These are phyloP conservation scores for Wickerhamiella galacta DNA, from an alignment of 805 yeast species.

Conservation along the genomic window DNA sequence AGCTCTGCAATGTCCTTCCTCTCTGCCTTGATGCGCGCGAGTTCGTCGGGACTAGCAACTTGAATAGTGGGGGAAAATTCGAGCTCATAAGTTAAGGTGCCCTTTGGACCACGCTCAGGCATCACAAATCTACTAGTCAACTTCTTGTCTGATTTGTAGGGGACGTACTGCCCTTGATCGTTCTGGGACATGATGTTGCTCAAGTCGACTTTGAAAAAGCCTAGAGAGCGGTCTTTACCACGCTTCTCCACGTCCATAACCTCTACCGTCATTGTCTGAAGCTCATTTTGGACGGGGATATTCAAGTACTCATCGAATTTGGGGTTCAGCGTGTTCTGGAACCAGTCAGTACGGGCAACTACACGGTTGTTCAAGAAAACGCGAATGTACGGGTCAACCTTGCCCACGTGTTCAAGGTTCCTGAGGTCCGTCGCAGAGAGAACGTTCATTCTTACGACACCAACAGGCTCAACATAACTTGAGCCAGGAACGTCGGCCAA, in stretches of 20 bases:
- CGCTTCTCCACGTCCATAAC: slow-evolving; percentile 78
- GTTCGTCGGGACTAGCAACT: slow-evolving; percentile 54
- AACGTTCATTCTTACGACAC: slow-evolving; percentile 61
- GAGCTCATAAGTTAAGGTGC: slow-evolving; percentile 52
- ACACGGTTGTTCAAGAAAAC: slow-evolving; percentile 60
- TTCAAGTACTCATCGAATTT: slow-evolving; percentile 72
- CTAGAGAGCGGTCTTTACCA: slow-evolving; percentile 75
- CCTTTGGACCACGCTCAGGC: slow-evolving; percentile 68
- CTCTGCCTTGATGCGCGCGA: slow-evolving; percentile 32
- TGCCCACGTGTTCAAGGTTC: slow-evolving; percentile 79
- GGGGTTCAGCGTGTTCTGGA: slow-evolving; percentile 56
- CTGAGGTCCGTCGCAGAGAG: slow-evolving; percentile 57
- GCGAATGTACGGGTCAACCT: slow-evolving; percentile 81
- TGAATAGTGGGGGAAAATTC: slow-evolving; percentile 76
- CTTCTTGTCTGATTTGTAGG: slow-evolving; percentile 37
- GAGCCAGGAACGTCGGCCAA: slow-evolving; percentile 50
- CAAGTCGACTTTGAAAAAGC: slow-evolving; percentile 57
- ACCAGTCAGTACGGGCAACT: slow-evolving; percentile 59
- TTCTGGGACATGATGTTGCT: slow-evolving; percentile 48
- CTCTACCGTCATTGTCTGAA: slow-evolving; percentile 69
- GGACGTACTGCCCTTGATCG: slow-evolving; percentile 44
- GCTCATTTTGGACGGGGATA: slow-evolving; percentile 65
- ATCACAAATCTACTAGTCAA: slow-evolving; percentile 48
- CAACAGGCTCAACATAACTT: slow-evolving; percentile 89
- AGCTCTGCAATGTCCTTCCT: slow-evolving; percentile 22